Evolutionary conservation across 2,329 filamentous ascomycete species (phyloP).

Genomic region (Neofusicoccum parvum): DNA sequence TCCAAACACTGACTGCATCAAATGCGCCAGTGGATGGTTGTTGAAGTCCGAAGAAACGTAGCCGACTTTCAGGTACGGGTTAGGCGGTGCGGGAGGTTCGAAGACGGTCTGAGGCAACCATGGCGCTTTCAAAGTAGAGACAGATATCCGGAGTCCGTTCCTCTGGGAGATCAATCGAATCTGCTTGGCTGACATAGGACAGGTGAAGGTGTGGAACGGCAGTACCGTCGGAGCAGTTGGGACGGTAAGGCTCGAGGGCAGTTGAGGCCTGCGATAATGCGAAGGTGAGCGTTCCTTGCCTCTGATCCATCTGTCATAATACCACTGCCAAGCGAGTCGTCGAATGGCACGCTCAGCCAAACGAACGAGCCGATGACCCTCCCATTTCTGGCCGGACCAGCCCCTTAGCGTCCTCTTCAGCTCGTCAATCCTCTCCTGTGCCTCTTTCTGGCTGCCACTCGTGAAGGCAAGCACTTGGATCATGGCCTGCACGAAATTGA

Average conservation of each 20-base stretch:
- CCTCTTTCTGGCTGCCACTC: conserved; percentile 33
- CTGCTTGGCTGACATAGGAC: conserved; percentile 85
- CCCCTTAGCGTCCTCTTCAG: conserved; percentile 40
- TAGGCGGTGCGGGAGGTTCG: conserved; percentile 80
- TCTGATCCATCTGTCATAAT: conserved; percentile 74
- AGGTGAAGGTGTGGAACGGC: conserved; percentile 97
- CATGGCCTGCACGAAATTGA: conserved; percentile 43
- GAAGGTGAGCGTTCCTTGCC: conserved; percentile 58
- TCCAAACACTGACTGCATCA: conserved; percentile 99
- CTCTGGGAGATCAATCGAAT: conserved; percentile 93
- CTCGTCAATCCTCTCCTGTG: conserved; percentile 39
- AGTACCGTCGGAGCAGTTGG: conserved; percentile 91
- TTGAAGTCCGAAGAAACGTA: conserved; percentile 99
- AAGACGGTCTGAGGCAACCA: conserved; percentile 85
- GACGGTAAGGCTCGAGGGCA: conserved; percentile 73
- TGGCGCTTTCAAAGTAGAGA: conserved; percentile 79
- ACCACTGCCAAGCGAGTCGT: conserved; percentile 80
- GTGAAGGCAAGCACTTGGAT: conserved; percentile 49
- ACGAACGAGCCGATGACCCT: conserved; percentile 81
- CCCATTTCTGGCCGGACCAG: conserved; percentile 79
- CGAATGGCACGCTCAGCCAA: conserved; percentile 83
- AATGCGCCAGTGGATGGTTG: conserved; percentile 91
- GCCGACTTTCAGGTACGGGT: conserved; percentile 83
- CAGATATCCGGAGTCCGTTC: conserved; percentile 90
- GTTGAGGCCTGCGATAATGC: conserved; percentile 70